A percentile compares a stretch with the other conserved stretches of the same genome.
phyloP scores from a whole-genome alignment of 2,329 filamentous ascomycete species.

The Botryotinia globosa region DNA sequence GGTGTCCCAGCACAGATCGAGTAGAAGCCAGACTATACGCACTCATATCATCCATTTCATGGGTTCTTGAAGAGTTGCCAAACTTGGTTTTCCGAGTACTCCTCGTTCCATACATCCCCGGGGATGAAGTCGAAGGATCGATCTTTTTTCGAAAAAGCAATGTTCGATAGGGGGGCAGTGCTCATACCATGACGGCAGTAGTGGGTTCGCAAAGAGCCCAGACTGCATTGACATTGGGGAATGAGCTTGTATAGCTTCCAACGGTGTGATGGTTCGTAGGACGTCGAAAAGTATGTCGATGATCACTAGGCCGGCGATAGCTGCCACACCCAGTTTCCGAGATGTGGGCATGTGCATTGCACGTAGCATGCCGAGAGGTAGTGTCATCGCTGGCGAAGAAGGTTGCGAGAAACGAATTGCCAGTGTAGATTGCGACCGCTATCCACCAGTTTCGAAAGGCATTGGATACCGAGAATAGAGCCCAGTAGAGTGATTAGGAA shows the following conservation, averaged over 20 bases:
- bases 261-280: slow-evolving; percentile 15
- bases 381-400: slow-evolving; percentile 6
- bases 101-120: slow-evolving; percentile 5
- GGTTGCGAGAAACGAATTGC: slow-evolving; percentile 3
- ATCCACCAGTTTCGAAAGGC: slow-evolving; percentile 4
- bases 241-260: neutral
- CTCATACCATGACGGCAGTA: slow-evolving; percentile 18
- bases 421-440: slow-evolving; percentile 2
- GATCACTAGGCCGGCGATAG: slow-evolving; percentile 8
- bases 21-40: slow-evolving; percentile 43
- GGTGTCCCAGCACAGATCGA: slow-evolving; percentile 21
- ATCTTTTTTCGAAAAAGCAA: slow-evolving; percentile 12
- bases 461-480: slow-evolving; percentile 4
- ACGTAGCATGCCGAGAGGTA: slow-evolving; percentile 11
- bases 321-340: slow-evolving; percentile 5
- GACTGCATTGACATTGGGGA: slow-evolving; percentile 13
- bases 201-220: slow-evolving; percentile 16
- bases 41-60: slow-evolving; percentile 58
- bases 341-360: slow-evolving; percentile 5
- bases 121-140: slow-evolving; percentile 6
- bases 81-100: neutral
- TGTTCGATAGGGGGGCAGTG: slow-evolving; percentile 16
- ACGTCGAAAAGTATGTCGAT: slow-evolving; percentile 19
- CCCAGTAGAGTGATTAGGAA: slow-evolving; percentile 13
- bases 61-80: neutral